Evolutionary conservation across 805 yeast genomes (phyloP), one percentile per base, ranked within the genome.

Genomic region (Pichia cabralensis): DNA sequence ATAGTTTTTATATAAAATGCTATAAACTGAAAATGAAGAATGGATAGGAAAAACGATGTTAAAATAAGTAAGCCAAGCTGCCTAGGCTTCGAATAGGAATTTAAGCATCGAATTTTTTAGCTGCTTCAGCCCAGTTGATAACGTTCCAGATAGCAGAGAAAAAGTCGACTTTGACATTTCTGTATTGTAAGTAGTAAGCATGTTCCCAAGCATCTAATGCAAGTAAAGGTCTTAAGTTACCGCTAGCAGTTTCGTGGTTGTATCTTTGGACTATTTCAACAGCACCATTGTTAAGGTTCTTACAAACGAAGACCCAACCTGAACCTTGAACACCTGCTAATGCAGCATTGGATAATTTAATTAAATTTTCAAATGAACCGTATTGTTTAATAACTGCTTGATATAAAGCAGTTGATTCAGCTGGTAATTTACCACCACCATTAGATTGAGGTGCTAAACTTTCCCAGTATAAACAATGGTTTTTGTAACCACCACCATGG

Each of bases 181-280:
- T 79, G 69, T 85, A 85, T 62, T 85, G 95, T 61, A 86, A 69
- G 71, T 85, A 85, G 70, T 85, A 85, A 36, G 96, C 95, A 55
- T 85, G 96, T 63, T 85, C 96, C 96, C 96, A 85, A 41, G 95
- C 94, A 51, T 85, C 96, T 55, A 85, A 81, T 35, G 95, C 95
- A 37, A 86, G 70, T 50, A 86, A 62, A 29, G 95, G 94, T 30
- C 71, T 64, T 56, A 74, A 68, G 8, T 72, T 56, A 31, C 83
- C 82, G 31, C 76, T 65, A 26, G 81, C 85, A 13, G 92, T 81
- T 61, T 85, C 95, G 64, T 85, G 96, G 69, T 85, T 85, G 47
- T 74, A 66, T 47, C 83, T 80, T 58, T 82, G 81, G 36, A 83
- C 79, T 36, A 85, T 80, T 45, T 82, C 94, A 48, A 85, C 57